Conservation (phyloP, 768 basidiomycete genomes). For the Lactifluus volemus region DNA sequence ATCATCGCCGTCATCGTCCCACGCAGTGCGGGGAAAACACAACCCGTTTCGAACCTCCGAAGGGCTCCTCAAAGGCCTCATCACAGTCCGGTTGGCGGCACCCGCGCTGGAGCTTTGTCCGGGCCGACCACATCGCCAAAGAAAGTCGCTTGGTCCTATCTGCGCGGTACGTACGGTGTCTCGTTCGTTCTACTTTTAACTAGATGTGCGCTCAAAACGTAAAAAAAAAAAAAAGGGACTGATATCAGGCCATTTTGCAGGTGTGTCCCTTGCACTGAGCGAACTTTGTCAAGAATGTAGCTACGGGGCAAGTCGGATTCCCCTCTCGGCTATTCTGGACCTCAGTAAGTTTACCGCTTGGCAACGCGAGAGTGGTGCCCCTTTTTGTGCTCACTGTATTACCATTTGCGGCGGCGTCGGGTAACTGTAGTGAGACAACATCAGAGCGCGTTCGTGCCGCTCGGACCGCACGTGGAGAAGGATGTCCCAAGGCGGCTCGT, state of each 20-base stretch:
- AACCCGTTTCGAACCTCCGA: too few species aligned
- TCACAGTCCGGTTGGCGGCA: too few species aligned
- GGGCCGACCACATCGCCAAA: not conserved
- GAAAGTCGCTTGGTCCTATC: constrained; percentile 9
- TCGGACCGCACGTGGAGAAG: constrained; percentile 4
- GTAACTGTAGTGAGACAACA: constrained; percentile 7
- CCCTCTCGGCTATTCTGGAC: constrained; percentile 4
- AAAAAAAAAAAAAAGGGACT: not conserved
- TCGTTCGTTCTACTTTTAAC: too few species aligned
- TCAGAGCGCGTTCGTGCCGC: constrained; percentile 6
- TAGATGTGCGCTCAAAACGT: too few species aligned
- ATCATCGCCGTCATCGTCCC: not conserved
- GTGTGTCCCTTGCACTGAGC: constrained; percentile 6
- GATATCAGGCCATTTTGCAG: not conserved
- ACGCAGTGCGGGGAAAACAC: not conserved
- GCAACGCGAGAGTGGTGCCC: too few species aligned
- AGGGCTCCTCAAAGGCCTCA: too few species aligned
- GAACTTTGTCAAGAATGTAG: constrained; percentile 5
- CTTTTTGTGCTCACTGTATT: too few species aligned
- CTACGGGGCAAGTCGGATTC: constrained; percentile 1
- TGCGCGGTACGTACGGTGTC: not conserved
- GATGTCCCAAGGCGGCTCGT: constrained; percentile 11
- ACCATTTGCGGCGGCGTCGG: too few species aligned
- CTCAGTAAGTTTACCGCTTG: not conserved
- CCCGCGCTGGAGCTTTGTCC: not conserved